These are phyloP conservation scores for Tricholoma hemisulphureum DNA, from an alignment of 768 basidiomycete species.

Conservation along the genomic window DNA sequence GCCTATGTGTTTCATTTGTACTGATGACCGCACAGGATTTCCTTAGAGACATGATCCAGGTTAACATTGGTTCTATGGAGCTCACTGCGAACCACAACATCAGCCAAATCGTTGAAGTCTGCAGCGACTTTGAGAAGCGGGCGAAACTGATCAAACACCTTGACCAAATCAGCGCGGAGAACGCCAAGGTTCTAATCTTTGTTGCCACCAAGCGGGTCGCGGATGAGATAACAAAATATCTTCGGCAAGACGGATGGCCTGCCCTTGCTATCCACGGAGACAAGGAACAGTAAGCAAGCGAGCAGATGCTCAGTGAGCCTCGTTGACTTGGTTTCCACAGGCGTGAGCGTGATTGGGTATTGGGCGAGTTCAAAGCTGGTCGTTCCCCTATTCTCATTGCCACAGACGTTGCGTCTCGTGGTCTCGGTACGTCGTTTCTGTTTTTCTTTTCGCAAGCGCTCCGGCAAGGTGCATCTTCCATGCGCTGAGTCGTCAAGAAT, in stretches of 20 bases:
- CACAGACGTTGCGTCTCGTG: conserved; percentile 99
- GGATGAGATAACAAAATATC: conserved; percentile 96
- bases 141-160: conserved; percentile 95
- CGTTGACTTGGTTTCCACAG: conserved; percentile 34
- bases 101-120: conserved; percentile 91
- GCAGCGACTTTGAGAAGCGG: conserved; percentile 97
- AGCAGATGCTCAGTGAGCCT: not conserved
- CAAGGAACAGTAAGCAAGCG: conserved; percentile 84
- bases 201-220: conserved; percentile 97
- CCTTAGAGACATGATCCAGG: conserved; percentile 93
- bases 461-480: conserved; percentile 25
- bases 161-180: conserved; percentile 93
- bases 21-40: conserved; percentile 66
- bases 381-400: conserved; percentile 97
- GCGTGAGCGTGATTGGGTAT: conserved; percentile 98
- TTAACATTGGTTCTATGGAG: conserved; percentile 98
- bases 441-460: conserved; percentile 48
- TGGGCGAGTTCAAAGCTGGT: conserved; percentile 97
- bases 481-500: conserved; percentile 16
- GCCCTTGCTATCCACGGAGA: conserved; percentile 99
- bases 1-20: not conserved
- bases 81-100: conserved; percentile 98
- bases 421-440: conserved; percentile 87
- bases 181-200: conserved; percentile 98
- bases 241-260: conserved; percentile 99